Conservation (phyloP, 371 early-diverging fungal genomes). For the Synchytrium microbalum region DNA sequence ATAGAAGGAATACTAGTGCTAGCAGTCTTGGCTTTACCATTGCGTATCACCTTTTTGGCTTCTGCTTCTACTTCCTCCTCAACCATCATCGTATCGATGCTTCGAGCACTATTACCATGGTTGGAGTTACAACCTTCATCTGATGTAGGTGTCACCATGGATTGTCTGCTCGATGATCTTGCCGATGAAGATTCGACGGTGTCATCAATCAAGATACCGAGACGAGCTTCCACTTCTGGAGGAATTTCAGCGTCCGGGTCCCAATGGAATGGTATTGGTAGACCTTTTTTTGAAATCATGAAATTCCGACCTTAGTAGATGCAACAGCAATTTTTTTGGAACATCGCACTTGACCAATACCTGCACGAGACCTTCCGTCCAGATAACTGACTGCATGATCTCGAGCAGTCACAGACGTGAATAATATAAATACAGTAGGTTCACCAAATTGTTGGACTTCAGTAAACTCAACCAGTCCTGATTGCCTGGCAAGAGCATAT, state of each 20-base stretch:
- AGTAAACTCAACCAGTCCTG: background rate
- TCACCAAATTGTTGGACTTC: background rate
- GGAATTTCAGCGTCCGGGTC: background rate
- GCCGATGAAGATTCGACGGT: too few relatives aligned
- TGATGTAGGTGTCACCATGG: too few relatives aligned
- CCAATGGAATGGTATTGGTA: background rate
- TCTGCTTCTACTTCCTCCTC: too few relatives aligned
- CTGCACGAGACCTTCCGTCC: background rate
- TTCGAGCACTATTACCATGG: too few relatives aligned
- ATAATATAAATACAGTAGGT: background rate
- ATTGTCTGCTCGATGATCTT: too few relatives aligned
- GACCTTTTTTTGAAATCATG: background rate
- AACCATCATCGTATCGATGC: too few relatives aligned
- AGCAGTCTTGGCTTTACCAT: too few relatives aligned
- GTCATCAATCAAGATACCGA: too few relatives aligned
- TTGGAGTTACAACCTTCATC: too few relatives aligned
- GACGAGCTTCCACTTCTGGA: background rate
- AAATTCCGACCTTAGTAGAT: background rate
- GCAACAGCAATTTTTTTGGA: background rate
- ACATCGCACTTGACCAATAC: background rate
- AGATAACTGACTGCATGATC: background rate
- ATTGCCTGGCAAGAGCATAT: background rate
- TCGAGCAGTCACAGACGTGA: background rate
- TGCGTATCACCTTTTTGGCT: too few relatives aligned
- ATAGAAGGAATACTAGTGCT: too few relatives aligned